Base-by-base conservation (phyloP, 2,329 filamentous ascomycete species). In the Zopfia rhizophila region DNA sequence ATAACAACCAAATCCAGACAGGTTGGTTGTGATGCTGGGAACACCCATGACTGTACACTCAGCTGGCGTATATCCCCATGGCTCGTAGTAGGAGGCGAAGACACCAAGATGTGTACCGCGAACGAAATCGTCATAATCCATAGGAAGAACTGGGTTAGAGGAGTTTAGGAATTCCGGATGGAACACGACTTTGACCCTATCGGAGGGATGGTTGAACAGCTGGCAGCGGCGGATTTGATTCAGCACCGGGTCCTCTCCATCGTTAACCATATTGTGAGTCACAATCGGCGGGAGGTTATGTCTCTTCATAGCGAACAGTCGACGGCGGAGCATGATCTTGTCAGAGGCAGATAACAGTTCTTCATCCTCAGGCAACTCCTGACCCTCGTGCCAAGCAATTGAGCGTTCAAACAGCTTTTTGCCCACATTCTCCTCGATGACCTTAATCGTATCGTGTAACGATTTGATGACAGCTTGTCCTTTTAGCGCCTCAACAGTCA, bases 1-100 rank as follows among this genome's bases (percentile, higher is more conserved):
- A 74, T 99, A 97, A 75, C 94, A 97, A 37, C 94, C 94, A 66
- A 99, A 99, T 14, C 94, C 94, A 5, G 94, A 97, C 31, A 99
- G 78, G 74, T 99, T 99, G 19, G 93, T 97, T 8, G 94, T 97
- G 75, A 99, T 97, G 73, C 91, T 96, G 30, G 94, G 94, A 28
- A 99, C 92, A 62, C 94, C 94, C 94, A 97, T 97, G 53, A 97
- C 94, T 0, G 94, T 97, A 74, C 94, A 99, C 74, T 97, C 94
- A 39, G 94, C 93, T 0, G 93, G 94, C 2, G 94, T 99, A 75
- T 99, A 99, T 32, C 94, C 94, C 94, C 94, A 99, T 7, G 94
- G 94, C 77, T 99, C 94, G 72, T 99, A 99, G 82, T 97, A 97
- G 3, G 94, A 97, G 17, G 93, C 82, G 76, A 99, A 99, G 45